Percentiles rank a stretch among this genome's conserved stretches.
These are phyloP conservation scores for Colletotrichum noveboracense DNA, from an alignment of 2,329 filamentous ascomycete species.

Conservation along the genomic window DNA sequence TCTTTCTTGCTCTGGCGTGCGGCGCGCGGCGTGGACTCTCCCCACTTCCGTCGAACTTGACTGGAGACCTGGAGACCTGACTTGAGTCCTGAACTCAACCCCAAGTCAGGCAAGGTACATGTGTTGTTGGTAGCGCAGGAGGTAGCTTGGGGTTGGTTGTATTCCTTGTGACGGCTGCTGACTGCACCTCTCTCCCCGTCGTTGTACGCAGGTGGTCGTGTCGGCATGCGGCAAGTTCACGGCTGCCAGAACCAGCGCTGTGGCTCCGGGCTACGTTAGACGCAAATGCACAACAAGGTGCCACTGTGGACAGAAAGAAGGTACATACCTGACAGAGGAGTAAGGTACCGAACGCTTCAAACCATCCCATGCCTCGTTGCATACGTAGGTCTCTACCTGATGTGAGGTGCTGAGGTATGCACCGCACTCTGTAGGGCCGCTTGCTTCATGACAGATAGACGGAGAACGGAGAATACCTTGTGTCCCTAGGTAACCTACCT, in stretches of 20 bases:
- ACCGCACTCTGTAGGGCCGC: not conserved
- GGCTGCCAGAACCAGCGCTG: not conserved
- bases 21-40: constrained; percentile 14
- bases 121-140: not conserved
- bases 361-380: not conserved
- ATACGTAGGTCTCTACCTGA: not conserved
- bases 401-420: not conserved
- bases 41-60: constrained; percentile 13
- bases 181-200: not conserved
- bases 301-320: not conserved
- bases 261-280: not conserved
- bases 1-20: constrained; percentile 8
- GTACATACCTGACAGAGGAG: not conserved
- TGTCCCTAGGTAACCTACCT: not conserved
- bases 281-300: not conserved
- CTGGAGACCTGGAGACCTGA: constrained; percentile 5
- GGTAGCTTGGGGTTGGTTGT: not conserved
- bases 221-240: not conserved
- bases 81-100: constrained; percentile 1
- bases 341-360: not conserved
- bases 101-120: constrained; percentile 14
- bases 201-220: not conserved
- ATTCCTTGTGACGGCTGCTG: not conserved
- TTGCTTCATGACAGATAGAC: not conserved
- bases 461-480: not conserved